These are phyloP conservation scores for Sporisorium scitamineum DNA, from an alignment of 1,284 basidiomycete genomes.

Conservation along the genomic window DNA sequence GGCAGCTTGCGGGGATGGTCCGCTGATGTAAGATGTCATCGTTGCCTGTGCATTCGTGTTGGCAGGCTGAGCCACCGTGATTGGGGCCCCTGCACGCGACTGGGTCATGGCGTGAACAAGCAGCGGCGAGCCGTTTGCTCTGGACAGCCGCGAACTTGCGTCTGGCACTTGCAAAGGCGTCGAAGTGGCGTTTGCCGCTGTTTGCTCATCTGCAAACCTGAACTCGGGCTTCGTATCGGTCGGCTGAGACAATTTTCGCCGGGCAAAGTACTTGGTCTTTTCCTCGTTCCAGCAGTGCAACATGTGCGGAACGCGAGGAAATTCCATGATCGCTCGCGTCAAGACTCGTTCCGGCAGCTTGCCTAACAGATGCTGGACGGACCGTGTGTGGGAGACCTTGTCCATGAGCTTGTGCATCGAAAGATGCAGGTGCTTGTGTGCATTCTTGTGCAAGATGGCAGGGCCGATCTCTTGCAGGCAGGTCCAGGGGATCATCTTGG, in stretches of 20 bases:
- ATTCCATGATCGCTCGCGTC: constrained; percentile 41
- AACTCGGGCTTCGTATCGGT: constrained; percentile 39
- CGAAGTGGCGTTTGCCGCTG: background rate
- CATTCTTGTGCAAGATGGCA: constrained; percentile 24
- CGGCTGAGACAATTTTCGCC: constrained; percentile 19
- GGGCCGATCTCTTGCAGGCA: constrained; percentile 35
- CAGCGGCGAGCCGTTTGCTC: constrained; percentile 1
- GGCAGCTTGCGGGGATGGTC: background rate
- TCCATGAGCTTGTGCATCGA: constrained; percentile 39
- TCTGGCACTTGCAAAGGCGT: background rate
- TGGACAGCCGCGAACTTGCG: background rate
- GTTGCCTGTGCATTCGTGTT: background rate
- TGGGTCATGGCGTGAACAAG: constrained; percentile 8
- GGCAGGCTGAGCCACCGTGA: background rate
- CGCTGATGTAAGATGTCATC: background rate
- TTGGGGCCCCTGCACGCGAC: background rate
- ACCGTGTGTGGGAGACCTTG: constrained; percentile 15
- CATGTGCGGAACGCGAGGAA: constrained; percentile 45
- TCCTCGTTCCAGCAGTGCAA: constrained; percentile 36
- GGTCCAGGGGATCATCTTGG: constrained; percentile 38
- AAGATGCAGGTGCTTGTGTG: constrained; percentile 13
- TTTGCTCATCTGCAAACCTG: constrained; percentile 18
- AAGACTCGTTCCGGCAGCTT: constrained; percentile 27
- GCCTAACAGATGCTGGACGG: constrained; percentile 15
- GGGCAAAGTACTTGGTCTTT: constrained; percentile 25